Evolutionary conservation across 257 asterid species (phyloP).

Genomic region (Solanum tacnaense): DNA sequence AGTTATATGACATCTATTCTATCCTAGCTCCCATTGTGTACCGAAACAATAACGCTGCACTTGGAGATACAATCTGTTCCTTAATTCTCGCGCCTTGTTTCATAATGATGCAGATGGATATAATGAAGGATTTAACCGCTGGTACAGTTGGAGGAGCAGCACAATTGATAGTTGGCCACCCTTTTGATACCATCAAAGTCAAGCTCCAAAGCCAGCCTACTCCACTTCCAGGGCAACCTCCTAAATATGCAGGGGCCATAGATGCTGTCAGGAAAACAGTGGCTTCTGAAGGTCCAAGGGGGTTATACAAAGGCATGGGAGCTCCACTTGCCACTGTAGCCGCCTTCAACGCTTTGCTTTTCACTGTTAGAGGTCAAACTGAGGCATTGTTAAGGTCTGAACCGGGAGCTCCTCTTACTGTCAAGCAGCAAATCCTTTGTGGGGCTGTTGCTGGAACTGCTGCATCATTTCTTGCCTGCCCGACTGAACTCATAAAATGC

Average conservation of each 20-base stretch:
- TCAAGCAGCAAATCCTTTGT: conserved; percentile 63
- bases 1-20: not conserved
- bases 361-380: conserved; percentile 76
- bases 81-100: not conserved
- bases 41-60: not conserved
- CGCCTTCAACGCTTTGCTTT: conserved; percentile 74
- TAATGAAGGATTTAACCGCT: conserved; percentile 55
- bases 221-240: conserved; percentile 74
- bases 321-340: conserved; percentile 92
- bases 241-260: conserved; percentile 67
- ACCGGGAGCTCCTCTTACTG: conserved; percentile 60
- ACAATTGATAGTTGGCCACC: conserved; percentile 83
- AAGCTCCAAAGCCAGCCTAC: conserved; percentile 95
- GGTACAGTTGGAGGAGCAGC: conserved; percentile 93
- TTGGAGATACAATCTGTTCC: not conserved
- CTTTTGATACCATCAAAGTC: conserved; percentile 92
- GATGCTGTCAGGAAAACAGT: conserved; percentile 86
- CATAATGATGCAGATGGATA: conserved; percentile 58
- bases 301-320: conserved; percentile 94
- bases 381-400: conserved; percentile 63
- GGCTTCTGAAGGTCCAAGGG: conserved; percentile 87
- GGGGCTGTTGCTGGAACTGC: conserved; percentile 95
- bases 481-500: conserved; percentile 88
- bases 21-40: not conserved
- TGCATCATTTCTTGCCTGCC: conserved; percentile 81